Conservation (phyloP, 2,329 filamentous ascomycete genomes). For the Trichophyton rubrum region DNA sequence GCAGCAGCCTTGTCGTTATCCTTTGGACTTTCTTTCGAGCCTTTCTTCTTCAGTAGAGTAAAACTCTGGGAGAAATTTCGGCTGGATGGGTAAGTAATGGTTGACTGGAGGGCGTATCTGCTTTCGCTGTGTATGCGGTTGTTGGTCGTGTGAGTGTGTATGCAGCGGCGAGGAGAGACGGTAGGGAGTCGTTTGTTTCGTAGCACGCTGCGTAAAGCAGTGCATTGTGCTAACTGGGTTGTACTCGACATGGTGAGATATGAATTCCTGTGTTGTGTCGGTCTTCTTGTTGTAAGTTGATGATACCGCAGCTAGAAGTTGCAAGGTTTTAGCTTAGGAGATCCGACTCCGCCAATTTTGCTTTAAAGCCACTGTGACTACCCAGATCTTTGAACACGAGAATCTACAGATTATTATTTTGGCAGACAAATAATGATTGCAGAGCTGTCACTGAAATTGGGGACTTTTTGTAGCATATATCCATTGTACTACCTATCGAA, state of each 20-base stretch:
- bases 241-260: neutral
- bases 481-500: conserved; percentile 1
- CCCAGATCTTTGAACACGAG: too few species aligned
- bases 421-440: too few species aligned
- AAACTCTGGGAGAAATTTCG: conserved; percentile 33
- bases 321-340: neutral
- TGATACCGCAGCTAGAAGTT: neutral
- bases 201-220: neutral
- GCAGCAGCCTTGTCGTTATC: conserved; percentile 15
- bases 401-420: too few species aligned
- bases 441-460: too few species aligned
- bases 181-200: neutral
- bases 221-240: neutral
- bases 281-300: neutral
- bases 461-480: neutral
- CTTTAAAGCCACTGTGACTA: too few species aligned
- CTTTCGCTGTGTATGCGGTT: neutral
- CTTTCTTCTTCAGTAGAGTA: conserved; percentile 39
- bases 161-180: neutral
- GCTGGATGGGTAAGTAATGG: neutral
- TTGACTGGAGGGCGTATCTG: neutral
- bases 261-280: neutral
- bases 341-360: too few species aligned
- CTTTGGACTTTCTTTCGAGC: conserved; percentile 26
- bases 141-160: conserved; percentile 1